phyloP scores from a whole-genome alignment of 129 eudicot species.

The Silybum marianum region DNA sequence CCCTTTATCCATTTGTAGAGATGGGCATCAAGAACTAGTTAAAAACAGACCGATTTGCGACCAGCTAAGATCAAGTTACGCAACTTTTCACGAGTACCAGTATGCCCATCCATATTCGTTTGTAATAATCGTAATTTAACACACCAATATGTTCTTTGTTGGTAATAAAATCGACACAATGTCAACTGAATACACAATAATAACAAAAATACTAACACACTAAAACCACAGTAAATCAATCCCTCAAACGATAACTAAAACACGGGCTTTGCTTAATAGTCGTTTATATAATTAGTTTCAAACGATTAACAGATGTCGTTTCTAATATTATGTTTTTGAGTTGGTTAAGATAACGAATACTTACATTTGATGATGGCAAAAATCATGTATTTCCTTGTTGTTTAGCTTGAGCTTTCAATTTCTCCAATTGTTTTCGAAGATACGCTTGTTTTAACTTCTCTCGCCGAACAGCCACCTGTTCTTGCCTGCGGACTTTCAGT shows the following conservation, averaged over 20 bases:
- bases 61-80: too few relatives aligned
- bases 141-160: too few relatives aligned
- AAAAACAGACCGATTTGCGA: too few relatives aligned
- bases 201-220: constrained; percentile 1
- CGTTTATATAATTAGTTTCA: neutral
- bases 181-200: neutral
- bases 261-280: neutral
- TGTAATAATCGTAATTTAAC: neutral
- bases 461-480: constrained; percentile 62
- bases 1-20: neutral
- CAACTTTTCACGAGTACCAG: too few relatives aligned
- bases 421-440: constrained; percentile 70
- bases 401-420: constrained; percentile 68
- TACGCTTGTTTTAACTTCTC: constrained; percentile 87
- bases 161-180: neutral
- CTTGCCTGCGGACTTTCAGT: constrained; percentile 72
- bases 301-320: neutral
- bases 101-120: neutral
- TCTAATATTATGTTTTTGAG: neutral
- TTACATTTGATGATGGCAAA: neutral
- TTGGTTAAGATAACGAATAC: constrained; percentile 13
- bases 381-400: constrained; percentile 44
- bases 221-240: neutral
- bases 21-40: too few relatives aligned
- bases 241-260: neutral